phyloP scores from a whole-genome alignment of 139 green algal species.

The Chlamydomonas sphaeroides region DNA sequence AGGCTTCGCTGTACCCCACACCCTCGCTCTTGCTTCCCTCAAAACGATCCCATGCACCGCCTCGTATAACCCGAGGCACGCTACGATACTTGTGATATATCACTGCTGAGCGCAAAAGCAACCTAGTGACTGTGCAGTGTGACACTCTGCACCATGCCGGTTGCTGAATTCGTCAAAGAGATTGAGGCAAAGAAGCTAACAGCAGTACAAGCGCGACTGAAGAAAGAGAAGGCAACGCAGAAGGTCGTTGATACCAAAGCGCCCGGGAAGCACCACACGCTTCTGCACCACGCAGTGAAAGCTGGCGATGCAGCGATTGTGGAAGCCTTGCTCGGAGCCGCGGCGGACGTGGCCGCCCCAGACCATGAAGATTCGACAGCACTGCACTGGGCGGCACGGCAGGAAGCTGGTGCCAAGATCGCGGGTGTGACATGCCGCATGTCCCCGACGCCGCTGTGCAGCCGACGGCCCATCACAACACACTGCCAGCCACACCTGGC shows the following conservation, averaged over 20 bases:
- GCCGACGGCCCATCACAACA: no score
- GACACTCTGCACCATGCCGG: not conserved
- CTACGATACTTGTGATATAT: no score
- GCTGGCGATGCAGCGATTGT: conserved; percentile 2
- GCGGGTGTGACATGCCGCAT: not conserved
- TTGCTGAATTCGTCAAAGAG: conserved; percentile 17
- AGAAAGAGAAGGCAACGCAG: conserved; percentile 10
- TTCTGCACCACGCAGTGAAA: not conserved
- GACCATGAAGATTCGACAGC: conserved; percentile 18
- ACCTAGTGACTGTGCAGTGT: no score
- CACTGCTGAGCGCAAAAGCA: no score
- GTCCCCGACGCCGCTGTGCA: not conserved
- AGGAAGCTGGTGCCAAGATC: not conserved
- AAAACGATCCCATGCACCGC: no score
- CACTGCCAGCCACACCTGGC: no score
- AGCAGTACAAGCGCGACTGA: conserved; percentile 1
- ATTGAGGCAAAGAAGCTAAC: conserved; percentile 27
- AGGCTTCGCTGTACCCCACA: no score
- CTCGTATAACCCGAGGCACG: no score
- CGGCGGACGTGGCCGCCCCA: not conserved
- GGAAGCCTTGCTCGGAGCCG: conserved; percentile 12
- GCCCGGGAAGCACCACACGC: not conserved
- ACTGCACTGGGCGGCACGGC: not conserved
- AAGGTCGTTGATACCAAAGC: conserved; percentile 20
- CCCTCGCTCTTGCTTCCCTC: no score